These are phyloP conservation scores for Nepenthes alata DNA, from an alignment of 179 eudicot genomes.

Conservation along the genomic window DNA sequence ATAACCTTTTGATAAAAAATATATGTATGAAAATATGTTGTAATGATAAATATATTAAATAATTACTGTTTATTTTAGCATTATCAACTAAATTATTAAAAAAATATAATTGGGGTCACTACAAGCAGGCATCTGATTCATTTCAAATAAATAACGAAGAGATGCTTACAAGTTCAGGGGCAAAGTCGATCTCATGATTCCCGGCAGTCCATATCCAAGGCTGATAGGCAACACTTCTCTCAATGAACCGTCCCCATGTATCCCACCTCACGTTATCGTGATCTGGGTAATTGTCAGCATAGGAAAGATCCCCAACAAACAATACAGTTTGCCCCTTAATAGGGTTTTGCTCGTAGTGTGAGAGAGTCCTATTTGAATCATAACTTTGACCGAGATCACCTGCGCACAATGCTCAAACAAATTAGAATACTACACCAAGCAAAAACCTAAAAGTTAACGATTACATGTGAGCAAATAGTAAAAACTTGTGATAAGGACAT, in stretches of 20 bases:
- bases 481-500: no score
- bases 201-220: slow-evolving; percentile 6
- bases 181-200: slow-evolving; percentile 5
- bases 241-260: slow-evolving; percentile 3
- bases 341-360: slow-evolving; percentile 1
- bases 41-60: no score
- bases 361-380: slow-evolving; percentile 1
- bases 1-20: no score
- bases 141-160: no score
- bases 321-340: not conserved
- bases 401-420: not conserved
- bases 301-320: slow-evolving; percentile 5
- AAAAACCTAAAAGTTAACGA: not conserved
- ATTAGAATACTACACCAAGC: not conserved
- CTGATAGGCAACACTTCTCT: slow-evolving; percentile 5
- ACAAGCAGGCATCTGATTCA: no score
- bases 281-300: not conserved
- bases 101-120: no score
- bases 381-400: slow-evolving; percentile 3
- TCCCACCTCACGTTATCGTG: slow-evolving; percentile 2
- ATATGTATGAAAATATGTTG: no score
- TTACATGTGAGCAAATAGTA: not conserved
- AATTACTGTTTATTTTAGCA: no score
- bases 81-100: no score
- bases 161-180: slow-evolving; percentile 2